These are phyloP conservation scores for Xerocomus minutiporus DNA, from an alignment of 1,284 basidiomycete species.

Conservation along the genomic window DNA sequence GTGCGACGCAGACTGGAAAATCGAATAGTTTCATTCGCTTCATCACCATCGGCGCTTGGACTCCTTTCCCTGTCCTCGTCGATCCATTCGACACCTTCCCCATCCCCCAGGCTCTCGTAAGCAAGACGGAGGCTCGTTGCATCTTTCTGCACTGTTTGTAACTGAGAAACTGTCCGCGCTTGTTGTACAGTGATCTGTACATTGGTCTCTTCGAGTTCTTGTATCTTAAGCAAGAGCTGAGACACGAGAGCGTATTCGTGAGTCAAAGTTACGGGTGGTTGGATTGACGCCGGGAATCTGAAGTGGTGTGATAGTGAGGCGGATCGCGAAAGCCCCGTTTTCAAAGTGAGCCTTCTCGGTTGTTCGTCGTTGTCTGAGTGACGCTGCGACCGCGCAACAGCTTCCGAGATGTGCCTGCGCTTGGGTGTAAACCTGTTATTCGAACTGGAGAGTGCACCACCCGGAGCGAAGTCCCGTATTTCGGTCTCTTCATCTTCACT, in stretches of 20 bases:
- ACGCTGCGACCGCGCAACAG: constrained; percentile 9
- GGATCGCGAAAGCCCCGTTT: constrained; percentile 24
- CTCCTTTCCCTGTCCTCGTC: constrained; percentile 28
- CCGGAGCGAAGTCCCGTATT: constrained; percentile 61
- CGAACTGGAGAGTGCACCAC: constrained; percentile 35
- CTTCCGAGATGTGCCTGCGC: constrained; percentile 32
- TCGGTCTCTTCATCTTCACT: constrained; percentile 27
- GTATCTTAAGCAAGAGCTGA: constrained; percentile 72
- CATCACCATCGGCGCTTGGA: constrained; percentile 22
- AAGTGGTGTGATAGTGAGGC: constrained; percentile 24
- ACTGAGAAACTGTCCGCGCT: constrained; percentile 51
- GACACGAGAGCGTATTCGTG: constrained; percentile 58
- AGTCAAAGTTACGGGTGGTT: constrained; percentile 16
- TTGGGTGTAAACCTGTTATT: constrained; percentile 20
- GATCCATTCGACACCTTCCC: constrained; percentile 43
- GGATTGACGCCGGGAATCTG: constrained; percentile 9
- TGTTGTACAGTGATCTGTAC: constrained; percentile 66
- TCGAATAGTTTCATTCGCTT: constrained; percentile 37
- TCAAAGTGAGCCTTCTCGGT: constrained; percentile 16
- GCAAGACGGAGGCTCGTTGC: constrained; percentile 63
- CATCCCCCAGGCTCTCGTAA: constrained; percentile 67
- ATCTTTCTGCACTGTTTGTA: constrained; percentile 67
- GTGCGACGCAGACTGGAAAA: constrained; percentile 43
- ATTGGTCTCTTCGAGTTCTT: constrained; percentile 76
- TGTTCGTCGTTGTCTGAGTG: constrained; percentile 15